These are phyloP conservation scores for Neurospora africana DNA, from an alignment of 495 filamentous ascomycete species.

Conservation along the genomic window DNA sequence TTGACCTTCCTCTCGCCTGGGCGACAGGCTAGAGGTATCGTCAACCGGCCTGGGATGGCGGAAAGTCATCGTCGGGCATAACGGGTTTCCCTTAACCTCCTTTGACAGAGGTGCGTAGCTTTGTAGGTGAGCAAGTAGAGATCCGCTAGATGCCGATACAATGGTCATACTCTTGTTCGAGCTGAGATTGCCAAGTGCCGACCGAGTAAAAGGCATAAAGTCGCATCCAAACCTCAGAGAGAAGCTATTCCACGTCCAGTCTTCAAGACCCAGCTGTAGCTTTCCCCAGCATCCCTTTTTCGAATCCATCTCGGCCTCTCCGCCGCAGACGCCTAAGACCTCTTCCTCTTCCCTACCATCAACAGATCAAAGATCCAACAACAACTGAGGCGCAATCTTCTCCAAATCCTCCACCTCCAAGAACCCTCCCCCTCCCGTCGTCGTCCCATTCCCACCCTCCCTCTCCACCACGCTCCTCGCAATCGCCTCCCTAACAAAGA, in stretches of 20 bases:
- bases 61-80: background rate
- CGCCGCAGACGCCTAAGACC: background rate
- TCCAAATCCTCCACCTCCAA: constrained; percentile 86
- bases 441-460: constrained; percentile 64
- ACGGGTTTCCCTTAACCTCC: background rate
- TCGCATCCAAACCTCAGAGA: too few species aligned
- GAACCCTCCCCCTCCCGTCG: constrained; percentile 63
- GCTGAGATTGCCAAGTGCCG: background rate
- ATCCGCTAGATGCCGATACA: background rate
- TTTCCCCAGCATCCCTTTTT: too few species aligned
- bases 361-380: constrained; percentile 64
- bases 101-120: background rate
- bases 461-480: constrained; percentile 67
- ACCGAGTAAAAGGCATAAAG: background rate
- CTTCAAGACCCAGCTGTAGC: too few species aligned
- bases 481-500: constrained; percentile 87
- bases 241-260: too few species aligned
- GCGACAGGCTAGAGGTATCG: background rate
- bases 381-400: constrained; percentile 77
- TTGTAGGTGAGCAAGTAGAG: background rate
- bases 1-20: background rate
- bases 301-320: background rate
- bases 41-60: background rate
- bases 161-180: background rate
- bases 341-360: background rate